Base-by-base conservation (phyloP, 2,329 filamentous ascomycete genomes). In the Penicillium sp. region DNA sequence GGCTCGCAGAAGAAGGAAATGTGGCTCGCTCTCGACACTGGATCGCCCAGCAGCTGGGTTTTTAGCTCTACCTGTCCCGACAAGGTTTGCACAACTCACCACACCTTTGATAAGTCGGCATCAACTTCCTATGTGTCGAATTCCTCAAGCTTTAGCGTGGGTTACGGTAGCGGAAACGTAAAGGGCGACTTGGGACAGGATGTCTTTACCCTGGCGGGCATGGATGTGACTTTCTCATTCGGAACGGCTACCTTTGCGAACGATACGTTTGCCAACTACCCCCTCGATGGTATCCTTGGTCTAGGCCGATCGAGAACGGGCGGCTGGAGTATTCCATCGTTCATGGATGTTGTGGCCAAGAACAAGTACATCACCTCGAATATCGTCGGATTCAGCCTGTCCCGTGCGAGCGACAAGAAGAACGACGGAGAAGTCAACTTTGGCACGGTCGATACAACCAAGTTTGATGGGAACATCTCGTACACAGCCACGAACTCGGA, bases 251-350 rank as follows among this genome's bases (percentile, higher is more conserved):
- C 84, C 37, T 83, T 83, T 26, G 90, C 90, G 1, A 92, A 91
- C 0, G 77, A 86, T 55, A 88, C 95, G 65, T 96, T 97, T 74
- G 78, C 81, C 30, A 84, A 85, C 55, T 96, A 94, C 69, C 89
- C 91, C 1, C 93, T 96, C 76, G 93, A 97, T 73, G 93, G 93
- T 26, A 96, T 97, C 52, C 79, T 97, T 2, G 93, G 92, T 4
- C 79, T 96, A 26, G 89, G 90, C 16, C 87, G 88, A 68, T 84
- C 83, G 62, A 79, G 82, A 11, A 84, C 84, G 2, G 80, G 79
- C 38, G 83, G 74, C 3, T 73, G 80, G 60, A 72, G 71, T 3
- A 71, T 84, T 5, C 85, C 89, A 22, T 91, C 87, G 48, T 88
- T 95, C 68, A 81, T 95, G 73, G 81, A 89, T 42, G 79, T 83